Evolutionary conservation across 768 basidiomycete species (phyloP).

Genomic region (Nidularia sp.): DNA sequence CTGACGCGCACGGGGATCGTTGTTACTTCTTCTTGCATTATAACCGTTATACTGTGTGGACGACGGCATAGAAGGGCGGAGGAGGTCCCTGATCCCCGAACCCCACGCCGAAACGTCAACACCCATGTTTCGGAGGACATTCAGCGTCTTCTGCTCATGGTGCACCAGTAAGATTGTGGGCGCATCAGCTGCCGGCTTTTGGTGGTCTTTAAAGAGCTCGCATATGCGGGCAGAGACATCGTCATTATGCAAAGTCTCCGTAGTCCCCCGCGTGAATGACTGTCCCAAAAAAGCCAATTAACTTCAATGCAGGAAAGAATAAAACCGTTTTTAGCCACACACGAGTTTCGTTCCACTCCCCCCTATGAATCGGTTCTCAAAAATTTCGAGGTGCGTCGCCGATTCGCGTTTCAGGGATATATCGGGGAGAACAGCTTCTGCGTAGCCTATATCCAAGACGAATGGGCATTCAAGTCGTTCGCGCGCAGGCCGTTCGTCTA

Average conservation of each 20-base stretch:
- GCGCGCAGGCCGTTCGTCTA: neutral
- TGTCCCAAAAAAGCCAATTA: conserved; percentile 6
- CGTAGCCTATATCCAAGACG: neutral
- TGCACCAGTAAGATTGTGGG: conserved; percentile 47
- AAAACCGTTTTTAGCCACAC: neutral
- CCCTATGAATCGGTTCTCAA: neutral
- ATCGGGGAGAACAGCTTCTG: neutral
- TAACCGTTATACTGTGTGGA: neutral
- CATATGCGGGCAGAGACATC: conserved; percentile 13
- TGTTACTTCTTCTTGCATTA: neutral
- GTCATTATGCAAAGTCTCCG: conserved; percentile 10
- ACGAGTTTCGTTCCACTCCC: neutral
- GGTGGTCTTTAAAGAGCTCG: conserved; percentile 14
- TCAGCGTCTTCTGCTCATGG: conserved; percentile 30
- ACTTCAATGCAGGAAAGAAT: neutral
- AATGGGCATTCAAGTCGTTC: neutral
- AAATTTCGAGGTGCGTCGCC: neutral
- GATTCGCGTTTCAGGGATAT: neutral
- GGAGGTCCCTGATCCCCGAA: conserved; percentile 32
- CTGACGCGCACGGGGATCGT: neutral
- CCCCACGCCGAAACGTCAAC: conserved; percentile 38
- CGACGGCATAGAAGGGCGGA: neutral
- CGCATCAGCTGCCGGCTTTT: neutral
- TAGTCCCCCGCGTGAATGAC: conserved; percentile 24
- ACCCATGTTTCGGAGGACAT: conserved; percentile 34